A percentile compares a stretch with the other conserved stretches of the same genome.
Evolutionary conservation across 164 flowering plant species (phyloP).

Genomic region (Warburgia ugandensis): DNA sequence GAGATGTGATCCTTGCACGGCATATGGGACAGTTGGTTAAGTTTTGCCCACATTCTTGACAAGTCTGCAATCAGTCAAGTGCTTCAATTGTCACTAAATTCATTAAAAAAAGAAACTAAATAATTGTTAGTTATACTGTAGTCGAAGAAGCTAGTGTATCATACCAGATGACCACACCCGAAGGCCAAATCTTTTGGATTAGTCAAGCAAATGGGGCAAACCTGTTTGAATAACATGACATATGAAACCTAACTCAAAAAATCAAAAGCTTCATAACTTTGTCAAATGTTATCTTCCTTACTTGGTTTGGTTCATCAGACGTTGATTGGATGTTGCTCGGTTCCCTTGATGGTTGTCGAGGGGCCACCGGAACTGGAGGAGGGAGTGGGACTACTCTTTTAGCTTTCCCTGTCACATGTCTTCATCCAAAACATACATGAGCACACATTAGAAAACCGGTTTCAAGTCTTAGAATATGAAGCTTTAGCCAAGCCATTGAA

Average conservation of each 20-base stretch:
- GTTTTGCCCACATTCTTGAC: slow-evolving; percentile 40
- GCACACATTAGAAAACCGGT: not conserved
- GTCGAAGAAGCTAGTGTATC: not conserved
- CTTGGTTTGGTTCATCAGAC: slow-evolving; percentile 28
- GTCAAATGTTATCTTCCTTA: slow-evolving; percentile 3
- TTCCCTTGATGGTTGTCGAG: slow-evolving; percentile 11
- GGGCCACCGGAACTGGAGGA: slow-evolving; percentile 42
- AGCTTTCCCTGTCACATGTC: slow-evolving; percentile 44
- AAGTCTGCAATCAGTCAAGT: slow-evolving; percentile 28
- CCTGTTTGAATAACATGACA: slow-evolving; percentile 1
- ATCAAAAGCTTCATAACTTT: not conserved
- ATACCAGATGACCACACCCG: slow-evolving; percentile 57
- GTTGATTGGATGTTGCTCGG: slow-evolving; percentile 17
- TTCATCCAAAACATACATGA: slow-evolving; percentile 15
- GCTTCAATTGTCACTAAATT: not conserved
- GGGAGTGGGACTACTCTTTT: slow-evolving; percentile 46
- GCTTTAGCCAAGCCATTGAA: not conserved
- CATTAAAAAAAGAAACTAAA: not conserved
- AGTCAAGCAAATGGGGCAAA: slow-evolving; percentile 52
- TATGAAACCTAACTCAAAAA: not conserved
- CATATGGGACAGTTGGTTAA: slow-evolving; percentile 47
- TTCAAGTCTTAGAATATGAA: slow-evolving; percentile 1
- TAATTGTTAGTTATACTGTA: not conserved
- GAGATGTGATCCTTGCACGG: slow-evolving; percentile 32
- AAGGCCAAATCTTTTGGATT: slow-evolving; percentile 52